phyloP scores from a whole-genome alignment of 306 rosid genomes.

The Vigna radiata region DNA sequence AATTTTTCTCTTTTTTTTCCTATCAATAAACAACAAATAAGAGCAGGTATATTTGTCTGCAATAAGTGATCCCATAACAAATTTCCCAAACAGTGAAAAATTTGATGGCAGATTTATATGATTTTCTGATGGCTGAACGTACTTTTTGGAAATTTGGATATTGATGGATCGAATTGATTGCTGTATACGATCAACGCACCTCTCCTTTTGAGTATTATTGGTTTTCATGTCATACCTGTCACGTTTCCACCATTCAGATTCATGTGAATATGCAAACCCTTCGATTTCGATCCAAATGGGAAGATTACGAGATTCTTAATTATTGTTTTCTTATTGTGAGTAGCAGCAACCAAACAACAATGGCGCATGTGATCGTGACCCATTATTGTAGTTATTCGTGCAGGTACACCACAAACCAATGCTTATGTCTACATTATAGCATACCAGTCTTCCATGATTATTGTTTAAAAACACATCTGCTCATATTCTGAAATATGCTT shows the following conservation, averaged over 20 bases:
- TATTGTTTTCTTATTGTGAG: neutral
- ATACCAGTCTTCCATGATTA: neutral
- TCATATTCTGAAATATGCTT: neutral
- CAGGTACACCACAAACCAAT: neutral
- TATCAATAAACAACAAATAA: neutral
- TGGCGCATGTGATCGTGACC: constrained; percentile 26
- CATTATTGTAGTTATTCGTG: constrained; percentile 24
- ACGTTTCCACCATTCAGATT: constrained; percentile 43
- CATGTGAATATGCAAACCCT: constrained; percentile 47
- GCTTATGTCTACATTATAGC: constrained; percentile 31
- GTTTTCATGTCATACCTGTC: constrained; percentile 41
- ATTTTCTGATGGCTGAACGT: constrained; percentile 1
- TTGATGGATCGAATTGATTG: constrained; percentile 8
- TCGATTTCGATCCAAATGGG: constrained; percentile 37
- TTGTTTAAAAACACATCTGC: neutral
- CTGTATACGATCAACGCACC: neutral
- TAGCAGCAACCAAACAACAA: neutral
- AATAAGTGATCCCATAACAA: neutral
- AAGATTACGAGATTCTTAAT: constrained; percentile 15
- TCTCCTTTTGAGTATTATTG: constrained; percentile 10
- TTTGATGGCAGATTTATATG: neutral
- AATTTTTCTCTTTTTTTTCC: too few relatives aligned
- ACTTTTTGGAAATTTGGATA: neutral
- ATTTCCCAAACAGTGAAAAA: neutral
- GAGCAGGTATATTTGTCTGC: constrained; percentile 26